phyloP scores from a whole-genome alignment of 2,329 filamentous ascomycete genomes.

The Clarireedia monteithiana region DNA sequence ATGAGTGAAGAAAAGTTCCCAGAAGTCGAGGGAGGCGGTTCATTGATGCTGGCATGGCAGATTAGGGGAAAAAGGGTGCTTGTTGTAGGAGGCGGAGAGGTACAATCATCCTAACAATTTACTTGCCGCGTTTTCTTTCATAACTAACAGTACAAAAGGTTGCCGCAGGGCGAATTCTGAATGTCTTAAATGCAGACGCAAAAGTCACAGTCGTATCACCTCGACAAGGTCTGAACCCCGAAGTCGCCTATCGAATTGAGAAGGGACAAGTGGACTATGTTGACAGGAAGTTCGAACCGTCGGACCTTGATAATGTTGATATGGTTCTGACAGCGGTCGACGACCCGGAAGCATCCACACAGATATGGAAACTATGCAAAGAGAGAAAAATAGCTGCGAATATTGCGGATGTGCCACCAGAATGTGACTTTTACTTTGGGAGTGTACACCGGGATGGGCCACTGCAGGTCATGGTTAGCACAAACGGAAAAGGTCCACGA shows the following conservation, averaged over 20 bases:
- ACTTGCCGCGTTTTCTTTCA: neutral
- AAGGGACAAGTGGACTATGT: constrained; percentile 70
- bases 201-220: constrained; percentile 82
- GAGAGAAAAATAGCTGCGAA: constrained; percentile 78
- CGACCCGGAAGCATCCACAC: constrained; percentile 81
- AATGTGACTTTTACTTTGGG: constrained; percentile 99
- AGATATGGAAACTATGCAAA: constrained; percentile 92
- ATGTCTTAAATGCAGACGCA: constrained; percentile 92
- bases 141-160: constrained; percentile 52
- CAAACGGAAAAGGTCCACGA: constrained; percentile 91
- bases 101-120: constrained; percentile 33
- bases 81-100: constrained; percentile 93
- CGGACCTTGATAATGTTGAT: constrained; percentile 77
- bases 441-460: constrained; percentile 92
- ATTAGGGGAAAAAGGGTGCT: constrained; percentile 80
- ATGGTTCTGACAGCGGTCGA: constrained; percentile 95
- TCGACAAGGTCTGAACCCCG: constrained; percentile 69
- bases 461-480: constrained; percentile 96
- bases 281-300: constrained; percentile 75
- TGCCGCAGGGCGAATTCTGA: constrained; percentile 86
- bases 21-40: constrained; percentile 80
- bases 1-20: constrained; percentile 47
- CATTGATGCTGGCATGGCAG: constrained; percentile 93
- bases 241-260: constrained; percentile 75
- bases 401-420: constrained; percentile 91